Evolutionary conservation across 176 grass and related monocot species (phyloP), one percentile per base, ranked within the genome.

Genomic region (Oropetium thomaeum): DNA sequence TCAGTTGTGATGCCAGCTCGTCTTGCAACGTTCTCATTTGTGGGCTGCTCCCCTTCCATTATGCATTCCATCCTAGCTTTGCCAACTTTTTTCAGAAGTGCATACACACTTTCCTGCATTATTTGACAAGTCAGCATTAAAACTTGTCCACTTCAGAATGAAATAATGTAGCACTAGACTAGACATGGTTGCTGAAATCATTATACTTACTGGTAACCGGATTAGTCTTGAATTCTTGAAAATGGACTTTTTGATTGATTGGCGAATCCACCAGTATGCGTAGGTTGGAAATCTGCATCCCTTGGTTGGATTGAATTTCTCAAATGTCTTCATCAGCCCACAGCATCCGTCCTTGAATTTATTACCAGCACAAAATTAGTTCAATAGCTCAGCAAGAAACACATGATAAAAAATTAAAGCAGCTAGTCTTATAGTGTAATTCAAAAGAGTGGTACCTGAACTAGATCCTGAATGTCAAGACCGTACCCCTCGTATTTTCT

Each of bases 241-340:
- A 28, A 97, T 94, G 26, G 93, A 85, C 69, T 88, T 97, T 51
- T 81, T 97, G 39, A 97, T 94, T 0, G 82, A 89, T 37, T 97
- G 88, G 4, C 86, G 89, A 69, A 97, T 91, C 95, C 95, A 97
- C 88, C 88, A 97, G 35, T 87, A 89, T 10, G 95, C 95, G 15
- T 97, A 97, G 13, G 91, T 92, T 13, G 89, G 72, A 82, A 94
- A 93, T 75, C 91, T 85, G 49, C 75, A 89, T 29, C 95, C 95
- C 81, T 86, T 87, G 78, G 80, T 83, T 27, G 89, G 87, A 78
- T 97, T 87, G 75, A 94, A 94, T 70, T 97, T 97, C 81, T 86
- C 89, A 71, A 97, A 94, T 62, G 90, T 89, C 81, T 83, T 94
- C 86, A 97, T 87, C 69, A 97, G 41, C 20, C 90, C 95, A 62